A percentile compares a stretch with the other conserved stretches of the same genome.
Evolutionary conservation across 345 rosid genomes (phyloP).

Genomic region (Citropsis articulata): DNA sequence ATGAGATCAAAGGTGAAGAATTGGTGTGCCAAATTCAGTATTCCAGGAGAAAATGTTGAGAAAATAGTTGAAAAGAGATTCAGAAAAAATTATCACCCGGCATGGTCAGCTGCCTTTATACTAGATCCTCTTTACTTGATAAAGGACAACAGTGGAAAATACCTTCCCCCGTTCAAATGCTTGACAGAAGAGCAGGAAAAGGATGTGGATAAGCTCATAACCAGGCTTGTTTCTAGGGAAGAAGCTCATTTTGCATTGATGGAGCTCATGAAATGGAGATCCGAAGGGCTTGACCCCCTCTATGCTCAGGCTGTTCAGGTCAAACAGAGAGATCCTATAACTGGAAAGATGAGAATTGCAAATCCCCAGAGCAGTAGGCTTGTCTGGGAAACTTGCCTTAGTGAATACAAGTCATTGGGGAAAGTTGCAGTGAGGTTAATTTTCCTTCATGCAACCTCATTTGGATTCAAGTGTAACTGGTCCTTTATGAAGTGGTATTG

Average conservation of each 20-base stretch:
- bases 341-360: slow-evolving; percentile 57
- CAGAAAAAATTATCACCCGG: slow-evolving; percentile 55
- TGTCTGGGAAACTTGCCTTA: slow-evolving; percentile 64
- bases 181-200: slow-evolving; percentile 54
- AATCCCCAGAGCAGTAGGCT: slow-evolving; percentile 59
- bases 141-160: slow-evolving; percentile 45
- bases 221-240: slow-evolving; percentile 46
- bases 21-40: slow-evolving; percentile 46
- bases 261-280: slow-evolving; percentile 68
- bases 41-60: slow-evolving; percentile 39
- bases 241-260: slow-evolving; percentile 53
- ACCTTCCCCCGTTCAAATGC: slow-evolving; percentile 57
- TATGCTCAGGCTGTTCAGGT: slow-evolving; percentile 67
- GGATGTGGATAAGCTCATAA: slow-evolving; percentile 53
- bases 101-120: slow-evolving; percentile 58
- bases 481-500: slow-evolving; percentile 43
- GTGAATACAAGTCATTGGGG: slow-evolving; percentile 51
- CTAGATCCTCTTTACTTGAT: slow-evolving; percentile 53
- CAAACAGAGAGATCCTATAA: slow-evolving; percentile 46
- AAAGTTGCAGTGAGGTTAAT: slow-evolving; percentile 54
- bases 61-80: slow-evolving; percentile 54
- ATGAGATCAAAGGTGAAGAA: slow-evolving; percentile 48
- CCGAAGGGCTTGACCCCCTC: slow-evolving; percentile 57
- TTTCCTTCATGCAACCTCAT: slow-evolving; percentile 54
- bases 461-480: slow-evolving; percentile 48